Evolutionary conservation across 2,329 filamentous ascomycete species (phyloP).

Genomic region (Microcera coccophila): DNA sequence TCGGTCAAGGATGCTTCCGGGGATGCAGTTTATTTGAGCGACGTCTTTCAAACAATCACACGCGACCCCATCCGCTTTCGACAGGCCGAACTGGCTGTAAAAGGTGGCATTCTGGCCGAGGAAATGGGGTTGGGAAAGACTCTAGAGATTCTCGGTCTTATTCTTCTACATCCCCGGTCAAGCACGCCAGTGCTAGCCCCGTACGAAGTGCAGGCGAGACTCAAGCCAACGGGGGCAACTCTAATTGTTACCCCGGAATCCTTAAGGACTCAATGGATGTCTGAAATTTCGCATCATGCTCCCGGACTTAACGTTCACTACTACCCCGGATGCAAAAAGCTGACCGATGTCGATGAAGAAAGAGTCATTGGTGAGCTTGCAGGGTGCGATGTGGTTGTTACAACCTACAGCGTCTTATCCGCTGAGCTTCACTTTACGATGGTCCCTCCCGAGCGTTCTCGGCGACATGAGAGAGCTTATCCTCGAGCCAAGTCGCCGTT

Average conservation of each 20-base stretch:
- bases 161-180: conserved; percentile 54
- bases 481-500: conserved; percentile 69
- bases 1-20: conserved; percentile 33
- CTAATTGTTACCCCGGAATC: conserved; percentile 59
- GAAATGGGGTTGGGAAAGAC: conserved; percentile 86
- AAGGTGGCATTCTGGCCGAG: conserved; percentile 67
- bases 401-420: conserved; percentile 68
- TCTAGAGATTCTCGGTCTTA: conserved; percentile 67
- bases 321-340: conserved; percentile 50
- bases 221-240: conserved; percentile 52
- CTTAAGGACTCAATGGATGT: conserved; percentile 58
- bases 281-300: conserved; percentile 56
- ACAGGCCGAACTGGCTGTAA: conserved; percentile 39
- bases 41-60: conserved; percentile 58
- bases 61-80: conserved; percentile 45
- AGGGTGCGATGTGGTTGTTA: conserved; percentile 56
- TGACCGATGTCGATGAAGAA: conserved; percentile 33
- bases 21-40: conserved; percentile 52
- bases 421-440: conserved; percentile 74
- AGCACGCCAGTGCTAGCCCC: conserved; percentile 33
- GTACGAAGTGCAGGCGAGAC: conserved; percentile 28
- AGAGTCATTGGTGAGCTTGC: conserved; percentile 44
- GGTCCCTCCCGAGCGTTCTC: conserved; percentile 63
- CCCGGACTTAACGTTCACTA: conserved; percentile 53
- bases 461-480: conserved; percentile 63